Percentiles rank a stretch among this genome's conserved stretches.
These are phyloP conservation scores for Mycosarcoma mackinlayi DNA, from an alignment of 1,284 basidiomycete genomes.

Conservation along the genomic window DNA sequence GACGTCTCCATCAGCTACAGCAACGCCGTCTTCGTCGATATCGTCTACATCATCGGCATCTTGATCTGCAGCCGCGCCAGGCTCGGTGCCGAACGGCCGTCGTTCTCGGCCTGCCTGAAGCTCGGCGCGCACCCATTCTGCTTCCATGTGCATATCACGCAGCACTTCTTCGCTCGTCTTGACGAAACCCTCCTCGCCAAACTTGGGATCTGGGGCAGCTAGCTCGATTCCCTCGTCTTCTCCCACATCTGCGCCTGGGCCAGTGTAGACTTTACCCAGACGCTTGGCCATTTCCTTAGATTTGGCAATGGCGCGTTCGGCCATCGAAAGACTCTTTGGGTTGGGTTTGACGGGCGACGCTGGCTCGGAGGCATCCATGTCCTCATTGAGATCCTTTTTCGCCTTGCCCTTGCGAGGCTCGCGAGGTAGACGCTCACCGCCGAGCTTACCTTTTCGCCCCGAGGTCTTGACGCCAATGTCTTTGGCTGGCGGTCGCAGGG, in stretches of 20 bases:
- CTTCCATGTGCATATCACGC: constrained; percentile 52
- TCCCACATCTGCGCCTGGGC: constrained; percentile 58
- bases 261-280: constrained; percentile 44
- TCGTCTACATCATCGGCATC: constrained; percentile 12
- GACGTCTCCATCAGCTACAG: constrained; percentile 23
- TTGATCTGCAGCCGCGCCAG: constrained; percentile 24
- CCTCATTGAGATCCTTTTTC: constrained; percentile 56
- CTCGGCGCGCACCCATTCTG: constrained; percentile 52
- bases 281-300: constrained; percentile 51
- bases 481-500: constrained; percentile 70
- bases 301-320: constrained; percentile 49
- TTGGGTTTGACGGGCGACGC: constrained; percentile 13
- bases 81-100: constrained; percentile 40
- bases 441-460: constrained; percentile 66
- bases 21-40: constrained; percentile 15
- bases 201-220: constrained; percentile 40
- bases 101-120: constrained; percentile 39
- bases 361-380: constrained; percentile 34
- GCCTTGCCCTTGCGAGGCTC: constrained; percentile 52
- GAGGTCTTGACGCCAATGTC: constrained; percentile 70
- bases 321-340: constrained; percentile 35
- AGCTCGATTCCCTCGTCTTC: constrained; percentile 57
- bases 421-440: constrained; percentile 42
- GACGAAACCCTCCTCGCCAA: constrained; percentile 54
- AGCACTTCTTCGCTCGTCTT: constrained; percentile 59